A percentile compares a stretch with the other conserved stretches of the same genome.
These are phyloP conservation scores for Phellinidium pouzarii DNA, from an alignment of 1,284 basidiomycete genomes.

Conservation along the genomic window DNA sequence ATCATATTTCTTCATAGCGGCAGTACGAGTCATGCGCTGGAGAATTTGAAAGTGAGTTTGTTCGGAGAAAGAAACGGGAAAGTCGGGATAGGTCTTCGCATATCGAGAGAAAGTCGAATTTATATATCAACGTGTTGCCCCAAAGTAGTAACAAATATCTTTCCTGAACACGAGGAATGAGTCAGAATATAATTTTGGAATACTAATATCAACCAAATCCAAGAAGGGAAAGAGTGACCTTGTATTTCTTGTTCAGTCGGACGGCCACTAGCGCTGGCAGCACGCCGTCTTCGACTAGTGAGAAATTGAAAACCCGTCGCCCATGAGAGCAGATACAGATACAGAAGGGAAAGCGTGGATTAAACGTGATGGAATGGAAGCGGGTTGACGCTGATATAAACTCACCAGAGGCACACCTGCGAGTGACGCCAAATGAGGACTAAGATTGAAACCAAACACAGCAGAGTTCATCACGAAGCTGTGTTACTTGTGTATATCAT, in stretches of 20 bases:
- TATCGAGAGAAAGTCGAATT: too few relatives aligned
- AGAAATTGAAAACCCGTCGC: too few relatives aligned
- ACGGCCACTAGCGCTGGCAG: neutral
- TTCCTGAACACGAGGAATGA: neutral
- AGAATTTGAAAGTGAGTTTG: neutral
- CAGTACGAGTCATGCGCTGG: neutral
- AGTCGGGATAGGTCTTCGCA: neutral
- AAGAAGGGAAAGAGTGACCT: neutral
- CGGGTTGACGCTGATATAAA: neutral
- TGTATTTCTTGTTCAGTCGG: neutral
- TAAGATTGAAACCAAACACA: neutral
- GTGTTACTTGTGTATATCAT: neutral
- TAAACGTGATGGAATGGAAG: too few relatives aligned
- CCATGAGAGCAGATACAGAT: too few relatives aligned
- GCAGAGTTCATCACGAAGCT: neutral
- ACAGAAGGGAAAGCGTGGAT: too few relatives aligned
- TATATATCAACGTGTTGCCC: neutral
- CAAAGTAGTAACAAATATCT: neutral
- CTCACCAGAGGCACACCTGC: neutral
- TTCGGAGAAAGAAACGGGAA: neutral
- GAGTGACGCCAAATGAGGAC: neutral
- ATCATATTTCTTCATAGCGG: neutral
- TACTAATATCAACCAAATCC: neutral
- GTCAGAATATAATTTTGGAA: neutral
- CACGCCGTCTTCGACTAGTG: too few relatives aligned